Conservation (phyloP, 192 early-diverging fungal species). For the Mortierella antarctica region DNA sequence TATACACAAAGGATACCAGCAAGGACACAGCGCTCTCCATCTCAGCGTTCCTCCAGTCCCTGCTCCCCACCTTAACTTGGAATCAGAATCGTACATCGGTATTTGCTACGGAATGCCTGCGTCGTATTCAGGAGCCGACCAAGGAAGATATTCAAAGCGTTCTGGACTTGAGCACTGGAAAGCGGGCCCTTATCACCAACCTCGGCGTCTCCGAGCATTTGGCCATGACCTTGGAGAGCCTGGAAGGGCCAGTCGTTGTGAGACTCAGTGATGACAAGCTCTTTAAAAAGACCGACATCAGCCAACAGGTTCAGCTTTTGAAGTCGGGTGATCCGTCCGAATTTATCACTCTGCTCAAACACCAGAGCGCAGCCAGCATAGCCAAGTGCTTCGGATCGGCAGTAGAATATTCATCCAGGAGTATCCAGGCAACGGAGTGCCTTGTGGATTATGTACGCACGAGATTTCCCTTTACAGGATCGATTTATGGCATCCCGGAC, state of each 20-base stretch:
- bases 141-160: conserved; percentile 6
- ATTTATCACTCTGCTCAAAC: conserved; percentile 21
- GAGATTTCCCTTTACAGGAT: conserved; percentile 55
- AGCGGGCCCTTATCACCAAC: conserved; percentile 6
- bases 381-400: conserved; percentile 37
- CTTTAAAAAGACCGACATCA: neutral
- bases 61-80: conserved; percentile 40
- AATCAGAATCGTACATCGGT: conserved; percentile 55
- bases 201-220: conserved; percentile 24
- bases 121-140: conserved; percentile 26
- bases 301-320: conserved; percentile 5
- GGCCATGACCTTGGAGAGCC: conserved; percentile 12
- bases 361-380: conserved; percentile 20
- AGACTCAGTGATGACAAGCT: neutral
- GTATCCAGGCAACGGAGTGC: conserved; percentile 24
- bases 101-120: conserved; percentile 33
- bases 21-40: conserved; percentile 35
- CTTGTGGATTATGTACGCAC: conserved; percentile 54
- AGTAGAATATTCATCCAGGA: conserved; percentile 11
- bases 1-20: conserved; percentile 27
- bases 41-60: conserved; percentile 42
- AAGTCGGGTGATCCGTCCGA: conserved; percentile 1
- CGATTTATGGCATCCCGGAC: conserved; percentile 40
- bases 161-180: neutral
- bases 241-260: neutral